Percentiles rank a stretch among this genome's conserved stretches.
These are phyloP conservation scores for Entoloma clypeatum DNA, from an alignment of 1,284 basidiomycete genomes.

Conservation along the genomic window DNA sequence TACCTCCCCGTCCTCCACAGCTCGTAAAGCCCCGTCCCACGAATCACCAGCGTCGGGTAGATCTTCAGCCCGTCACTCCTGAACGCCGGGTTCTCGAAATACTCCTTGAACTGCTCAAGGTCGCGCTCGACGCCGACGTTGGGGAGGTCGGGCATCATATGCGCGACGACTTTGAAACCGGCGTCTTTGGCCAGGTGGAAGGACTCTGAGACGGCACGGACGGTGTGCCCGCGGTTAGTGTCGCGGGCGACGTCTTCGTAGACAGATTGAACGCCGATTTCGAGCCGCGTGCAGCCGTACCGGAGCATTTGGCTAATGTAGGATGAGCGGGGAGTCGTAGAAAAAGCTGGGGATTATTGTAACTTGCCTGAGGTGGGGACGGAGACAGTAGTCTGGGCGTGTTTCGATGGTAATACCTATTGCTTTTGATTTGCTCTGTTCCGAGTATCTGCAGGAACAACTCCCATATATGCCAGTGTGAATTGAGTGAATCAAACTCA, in stretches of 20 bases:
- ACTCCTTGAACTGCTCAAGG: slow-evolving; percentile 98
- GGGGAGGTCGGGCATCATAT: slow-evolving; percentile 98
- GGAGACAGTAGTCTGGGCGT: slow-evolving; percentile 95
- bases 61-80: slow-evolving; percentile 97
- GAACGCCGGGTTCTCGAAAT: slow-evolving; percentile 98
- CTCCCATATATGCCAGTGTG: slow-evolving; percentile 3
- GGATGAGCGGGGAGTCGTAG: slow-evolving; percentile 4
- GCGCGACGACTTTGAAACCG: slow-evolving; percentile 98
- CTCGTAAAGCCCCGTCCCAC: slow-evolving; percentile 96
- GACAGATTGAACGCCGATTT: slow-evolving; percentile 98
- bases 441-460: slow-evolving; percentile 67
- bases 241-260: slow-evolving; percentile 99
- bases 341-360: slow-evolving; percentile 1
- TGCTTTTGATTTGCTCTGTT: slow-evolving; percentile 96
- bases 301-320: slow-evolving; percentile 88
- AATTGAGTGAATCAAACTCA: slow-evolving; percentile 27
- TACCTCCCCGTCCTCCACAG: slow-evolving; percentile 96
- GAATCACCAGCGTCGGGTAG: slow-evolving; percentile 97
- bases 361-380: slow-evolving; percentile 84
- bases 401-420: slow-evolving; percentile 99
- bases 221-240: slow-evolving; percentile 97
- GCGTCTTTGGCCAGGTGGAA: slow-evolving; percentile 99
- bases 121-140: slow-evolving; percentile 98
- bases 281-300: slow-evolving; percentile 96
- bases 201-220: slow-evolving; percentile 94